These are phyloP conservation scores for Cyclotella choctawhatcheeana DNA, from an alignment of 108 stramenopile genomes.

Conservation along the genomic window DNA sequence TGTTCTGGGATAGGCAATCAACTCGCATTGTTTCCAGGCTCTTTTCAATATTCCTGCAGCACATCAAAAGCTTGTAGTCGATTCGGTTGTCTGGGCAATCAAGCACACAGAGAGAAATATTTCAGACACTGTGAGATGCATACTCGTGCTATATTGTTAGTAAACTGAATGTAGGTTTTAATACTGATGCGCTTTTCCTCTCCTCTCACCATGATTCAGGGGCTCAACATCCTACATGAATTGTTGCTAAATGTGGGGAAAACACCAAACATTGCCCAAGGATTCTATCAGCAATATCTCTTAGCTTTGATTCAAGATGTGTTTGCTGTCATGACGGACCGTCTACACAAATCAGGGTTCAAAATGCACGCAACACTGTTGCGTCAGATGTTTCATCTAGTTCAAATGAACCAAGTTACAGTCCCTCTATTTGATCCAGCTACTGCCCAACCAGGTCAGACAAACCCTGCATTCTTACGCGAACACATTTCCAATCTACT, in stretches of 20 bases:
- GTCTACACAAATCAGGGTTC: constrained; percentile 98
- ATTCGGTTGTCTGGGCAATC: constrained; percentile 99
- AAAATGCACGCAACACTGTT: constrained; percentile 98
- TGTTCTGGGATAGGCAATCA: constrained; percentile 59
- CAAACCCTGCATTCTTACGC: constrained; percentile 90
- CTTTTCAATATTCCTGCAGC: constrained; percentile 95
- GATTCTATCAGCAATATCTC: constrained; percentile 96
- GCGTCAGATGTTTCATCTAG: constrained; percentile 95
- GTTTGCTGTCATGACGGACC: constrained; percentile 98
- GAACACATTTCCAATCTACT: constrained; percentile 93
- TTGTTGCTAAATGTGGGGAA: constrained; percentile 91
- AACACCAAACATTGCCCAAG: constrained; percentile 92
- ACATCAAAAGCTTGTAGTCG: constrained; percentile 98
- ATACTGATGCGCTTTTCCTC: not conserved
- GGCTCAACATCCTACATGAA: constrained; percentile 95
- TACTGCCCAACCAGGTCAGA: constrained; percentile 74
- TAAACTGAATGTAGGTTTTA: too few relatives aligned
- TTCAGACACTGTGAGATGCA: constrained; percentile 82
- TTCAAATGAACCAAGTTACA: constrained; percentile 94
- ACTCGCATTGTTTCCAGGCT: constrained; percentile 94
- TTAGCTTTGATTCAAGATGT: constrained; percentile 97
- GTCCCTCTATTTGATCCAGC: constrained; percentile 93
- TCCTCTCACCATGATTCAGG: constrained; percentile 45
- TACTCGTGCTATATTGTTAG: not conserved
- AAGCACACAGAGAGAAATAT: constrained; percentile 99